A percentile compares a stretch with the other conserved stretches of the same genome.
phyloP scores from a whole-genome alignment of 331 rosid species.

The Rhamnella rubrinervis region DNA sequence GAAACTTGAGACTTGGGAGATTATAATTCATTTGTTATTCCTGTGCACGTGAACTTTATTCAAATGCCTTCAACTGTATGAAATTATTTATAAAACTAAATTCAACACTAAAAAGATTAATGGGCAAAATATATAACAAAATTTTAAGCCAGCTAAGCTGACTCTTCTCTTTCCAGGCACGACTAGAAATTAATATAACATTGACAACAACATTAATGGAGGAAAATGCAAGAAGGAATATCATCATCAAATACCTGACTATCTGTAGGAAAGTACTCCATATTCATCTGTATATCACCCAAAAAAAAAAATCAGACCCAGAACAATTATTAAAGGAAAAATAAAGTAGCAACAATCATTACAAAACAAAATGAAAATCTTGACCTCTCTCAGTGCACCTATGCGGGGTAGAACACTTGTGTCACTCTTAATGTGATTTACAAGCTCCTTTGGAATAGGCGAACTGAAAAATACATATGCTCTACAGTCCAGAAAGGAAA shows the following conservation, averaged over 20 bases:
- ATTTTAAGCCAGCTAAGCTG: too few species aligned
- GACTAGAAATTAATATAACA: too few species aligned
- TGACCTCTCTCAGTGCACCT: constrained; percentile 89
- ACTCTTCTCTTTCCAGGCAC: too few species aligned
- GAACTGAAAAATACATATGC: constrained; percentile 86
- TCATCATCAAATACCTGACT: constrained; percentile 61
- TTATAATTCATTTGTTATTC: too few species aligned
- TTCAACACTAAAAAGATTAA: too few species aligned
- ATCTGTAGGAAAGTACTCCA: constrained; percentile 88
- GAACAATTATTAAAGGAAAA: neutral
- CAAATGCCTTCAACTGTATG: too few species aligned
- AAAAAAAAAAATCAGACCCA: constrained; percentile 18
- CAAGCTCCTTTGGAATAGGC: constrained; percentile 71
- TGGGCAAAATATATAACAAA: too few species aligned
- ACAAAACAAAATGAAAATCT: constrained; percentile 18
- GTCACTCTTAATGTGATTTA: constrained; percentile 79
- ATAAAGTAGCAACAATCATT: constrained; percentile 15
- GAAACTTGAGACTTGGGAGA: too few species aligned
- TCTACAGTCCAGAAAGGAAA: constrained; percentile 34
- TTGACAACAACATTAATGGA: neutral
- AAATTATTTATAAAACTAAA: too few species aligned
- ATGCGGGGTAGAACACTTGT: constrained; percentile 95
- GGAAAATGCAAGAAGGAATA: constrained; percentile 11
- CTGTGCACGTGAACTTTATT: too few species aligned
- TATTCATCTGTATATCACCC: constrained; percentile 73